Evolutionary conservation across 1,139 yeast genomes (phyloP), one percentile per base, ranked within the genome.

Genomic region (Diutina mesorugosa): DNA sequence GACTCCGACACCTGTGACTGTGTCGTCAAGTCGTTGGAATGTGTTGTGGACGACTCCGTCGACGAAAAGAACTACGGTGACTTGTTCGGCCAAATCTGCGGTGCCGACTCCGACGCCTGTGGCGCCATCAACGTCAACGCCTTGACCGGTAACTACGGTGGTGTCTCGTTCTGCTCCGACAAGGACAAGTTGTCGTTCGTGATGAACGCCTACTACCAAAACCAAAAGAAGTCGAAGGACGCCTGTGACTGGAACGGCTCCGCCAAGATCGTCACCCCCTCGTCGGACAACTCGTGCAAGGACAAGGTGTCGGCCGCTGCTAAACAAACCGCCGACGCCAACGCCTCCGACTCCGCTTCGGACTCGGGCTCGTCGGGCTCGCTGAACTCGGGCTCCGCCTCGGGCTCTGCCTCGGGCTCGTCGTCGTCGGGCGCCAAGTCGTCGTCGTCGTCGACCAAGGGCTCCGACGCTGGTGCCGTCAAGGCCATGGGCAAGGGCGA

Each of bases 171-270:
- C 76, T 83, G 87, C 69, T 69, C 75, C 57, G 72, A 78, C 62
- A 76, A 80, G 72, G 85, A 81, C 63, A 77, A 81, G 74, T 80
- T 85, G 67, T 80, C 83, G 67, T 85, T 76, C 67, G 76, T 82
- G 58, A 70, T 85, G 66, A 80, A 84, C 76, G 67, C 73, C 63
- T 85, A 85, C 78, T 80, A 80, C 73, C 62, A 72, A 61, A 71
- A 70, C 47, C 74, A 83, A 58, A 78, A 74, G 63, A 69, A 70
- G 59, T 60, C 61, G 58, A 60, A 69, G 28, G 67, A 74, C 55
- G 87, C 87, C 55, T 87, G 95, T 78, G 79, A 77, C 68, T 87
- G 86, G 71, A 69, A 71, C 60, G 93, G 95, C 60, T 77, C 84
- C 59, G 90, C 88, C 56, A 65, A 71, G 57, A 61, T 61, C 50